Base-by-base conservation (phyloP, 768 basidiomycete species). In the Kwoniella europaea region DNA sequence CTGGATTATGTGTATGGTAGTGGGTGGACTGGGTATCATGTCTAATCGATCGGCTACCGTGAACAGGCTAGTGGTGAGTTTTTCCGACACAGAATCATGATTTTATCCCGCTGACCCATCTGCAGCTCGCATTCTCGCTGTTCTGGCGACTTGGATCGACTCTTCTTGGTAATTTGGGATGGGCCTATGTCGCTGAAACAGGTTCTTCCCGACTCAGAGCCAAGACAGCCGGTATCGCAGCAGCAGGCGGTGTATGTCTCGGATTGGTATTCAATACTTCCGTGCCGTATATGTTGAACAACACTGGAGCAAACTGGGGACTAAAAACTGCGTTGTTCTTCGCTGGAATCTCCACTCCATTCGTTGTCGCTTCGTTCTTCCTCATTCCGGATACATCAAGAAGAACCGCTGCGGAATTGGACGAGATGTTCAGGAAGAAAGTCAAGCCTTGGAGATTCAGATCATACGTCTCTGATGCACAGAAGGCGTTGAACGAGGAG, bases 271-370 rank as follows among this genome's bases (percentile, higher is more conserved):
- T 79, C 67, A 72, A 52, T 55, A 72, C 74, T 1, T 64, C 63
- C 15, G 69, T 76, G 4, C 78, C 78, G 2, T 79, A 77, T 62
- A 76, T 79, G 72, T 63, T 77, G 42, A 77, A 77, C 67, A 63
- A 68, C 7, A 72, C 74, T 42, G 61, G 69, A 46, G 75, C 75
- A 20, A 78, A 78, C 42, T 78, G 77, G 77, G 71, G 71, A 44
- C 43, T 73, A 15, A 80, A 80, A 59, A 78, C 79, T 9, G 65
- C 60, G 56, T 80, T 78, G 64, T 78, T 80, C 74, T 80, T 76
- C 65, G 71, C 72, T 35, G 77, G 76, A 12, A 65, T 76, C 22
- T 61, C 59, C 0, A 61, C 66, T 15, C 76, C 76, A 0, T 59
- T 75, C 50, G 62, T 68, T 24, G 64, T 79, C 60, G 75, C 63